Base-by-base conservation (phyloP, 2,329 filamentous ascomycete species). In the Ceratocystis alfenasii region DNA sequence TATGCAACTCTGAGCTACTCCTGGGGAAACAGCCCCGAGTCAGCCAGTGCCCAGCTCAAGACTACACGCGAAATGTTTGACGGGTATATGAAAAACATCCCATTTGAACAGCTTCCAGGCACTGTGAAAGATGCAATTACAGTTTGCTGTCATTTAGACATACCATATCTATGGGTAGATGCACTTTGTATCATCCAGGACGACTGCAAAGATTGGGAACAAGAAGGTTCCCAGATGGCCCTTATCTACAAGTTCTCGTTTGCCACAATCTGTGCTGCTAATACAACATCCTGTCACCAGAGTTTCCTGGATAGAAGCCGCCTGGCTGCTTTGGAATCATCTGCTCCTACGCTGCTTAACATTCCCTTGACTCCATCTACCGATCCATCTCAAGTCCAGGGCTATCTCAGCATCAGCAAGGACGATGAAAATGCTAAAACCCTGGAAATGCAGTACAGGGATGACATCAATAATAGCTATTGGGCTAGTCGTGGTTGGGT, bases 121-220 rank as follows among this genome's bases (percentile, higher is more conserved):
- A 28, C 25, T 3, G 25, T 28, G 25, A 28, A 5, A 28, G 25
- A 28, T 28, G 25, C 25, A 28, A 28, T 28, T 28, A n/a, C 30
- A 4, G 33, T 64, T 12, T 50, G 45, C 41, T 57, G 55, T 20
- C 22, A 30, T n/a, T 48, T 66, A 10, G 57, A 36, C 3, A 22
- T 67, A 0, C 30, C 5, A 53, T 61, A 62, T 50, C 53, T 72
- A 12, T 73, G 72, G 72, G 69, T 73, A 53, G 71, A 72, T 44
- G 68, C 70, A 3, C 66, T 72, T 28, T 5, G 25, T 28, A 28
- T 28, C 25, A 28, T 28, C 25, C 25, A 28, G 25, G 25, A 28
- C 4, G 25, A 28, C 25, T 28, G 25, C 5, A 28, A 22, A 1
- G 70, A 71, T 69, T 74, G 72, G 70, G 68, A 69, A 57, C 59